Evolutionary conservation across 2,329 filamentous ascomycete genomes (phyloP), one percentile per base, ranked within the genome.

Genomic region (Cordyceps javanica): DNA sequence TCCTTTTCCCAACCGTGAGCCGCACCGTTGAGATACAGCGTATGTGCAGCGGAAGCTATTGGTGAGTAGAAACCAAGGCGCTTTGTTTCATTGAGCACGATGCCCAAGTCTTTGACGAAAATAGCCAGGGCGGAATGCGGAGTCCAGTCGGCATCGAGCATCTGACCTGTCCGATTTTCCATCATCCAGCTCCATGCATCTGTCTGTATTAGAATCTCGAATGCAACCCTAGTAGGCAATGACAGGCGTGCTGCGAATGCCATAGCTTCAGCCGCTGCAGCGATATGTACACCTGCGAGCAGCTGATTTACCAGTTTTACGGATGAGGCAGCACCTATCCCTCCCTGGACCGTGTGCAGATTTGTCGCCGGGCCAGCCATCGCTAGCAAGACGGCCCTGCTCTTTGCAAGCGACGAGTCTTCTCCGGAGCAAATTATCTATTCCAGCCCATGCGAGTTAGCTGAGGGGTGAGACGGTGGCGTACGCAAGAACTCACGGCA

Each of bases 301-400:
- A 83, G 74, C 62, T 84, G 79, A 64, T 83, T 79, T 51, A 84
- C 76, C 49, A 83, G 76, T 63, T 83, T 83, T 63, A 82, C 78
- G 21, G 82, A 82, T 10, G 77, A 80, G 5, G 80, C 80, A 5
- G 74, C 74, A 26, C 77, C 78, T 48, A 82, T 71, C 2, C 75
- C 79, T 2, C 81, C 81, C 14, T 73, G 67, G 9, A 83, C 76
- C 19, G 75, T 71, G 64, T 79, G 81, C 10, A 73, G 60, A 50
- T 72, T 73, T 55, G 56, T 65, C 0, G 63, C 50, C 4, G 52
- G 58, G 19, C 69, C 68, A 5, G 70, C 66, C 67, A 74, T 68
- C 32, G 70, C 68, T 5, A 65, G 56, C 4, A 74, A 61, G 0
- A 69, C 60, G n/a, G 61, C 45, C 23, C 65, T 61, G 3, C 62